Conservation (phyloP, 1,284 basidiomycete species). For the Exobasidium cylindrosporum region DNA sequence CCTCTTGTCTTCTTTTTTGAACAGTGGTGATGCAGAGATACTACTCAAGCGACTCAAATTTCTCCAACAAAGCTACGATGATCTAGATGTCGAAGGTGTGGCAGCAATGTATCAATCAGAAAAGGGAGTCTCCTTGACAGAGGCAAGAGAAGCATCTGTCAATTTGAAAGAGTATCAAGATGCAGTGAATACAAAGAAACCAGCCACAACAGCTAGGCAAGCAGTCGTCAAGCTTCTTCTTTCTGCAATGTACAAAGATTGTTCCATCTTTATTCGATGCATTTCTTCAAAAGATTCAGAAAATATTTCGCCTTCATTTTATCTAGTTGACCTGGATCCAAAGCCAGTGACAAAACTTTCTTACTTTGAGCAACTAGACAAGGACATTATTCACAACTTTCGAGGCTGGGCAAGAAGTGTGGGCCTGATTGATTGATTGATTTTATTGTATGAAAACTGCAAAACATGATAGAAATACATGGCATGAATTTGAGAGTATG, state of each 20-base stretch:
- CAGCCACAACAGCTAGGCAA: neutral
- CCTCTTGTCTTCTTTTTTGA: neutral
- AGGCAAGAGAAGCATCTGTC: neutral
- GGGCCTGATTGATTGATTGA: neutral
- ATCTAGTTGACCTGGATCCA: conserved; percentile 10
- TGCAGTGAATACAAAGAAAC: too few relatives aligned
- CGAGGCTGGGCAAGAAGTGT: neutral
- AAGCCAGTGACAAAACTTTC: conserved; percentile 1
- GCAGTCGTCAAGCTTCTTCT: conserved; percentile 2
- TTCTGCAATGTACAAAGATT: conserved; percentile 9
- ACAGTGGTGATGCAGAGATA: neutral
- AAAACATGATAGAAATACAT: too few relatives aligned
- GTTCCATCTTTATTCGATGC: conserved; percentile 4
- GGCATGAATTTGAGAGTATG: too few relatives aligned
- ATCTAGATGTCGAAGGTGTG: conserved; percentile 6
- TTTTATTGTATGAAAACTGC: too few relatives aligned
- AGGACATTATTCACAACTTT: neutral
- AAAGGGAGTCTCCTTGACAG: neutral
- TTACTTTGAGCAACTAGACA: neutral
- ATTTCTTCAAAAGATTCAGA: neutral
- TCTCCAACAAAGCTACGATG: conserved; percentile 6
- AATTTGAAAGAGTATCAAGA: conserved; percentile 4
- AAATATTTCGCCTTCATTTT: neutral
- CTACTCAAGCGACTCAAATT: neutral
- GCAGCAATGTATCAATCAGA: neutral